A percentile compares a stretch with the other conserved stretches of the same genome.
phyloP scores from a whole-genome alignment of 345 rosid genomes.

The Dipteronia sinensis region DNA sequence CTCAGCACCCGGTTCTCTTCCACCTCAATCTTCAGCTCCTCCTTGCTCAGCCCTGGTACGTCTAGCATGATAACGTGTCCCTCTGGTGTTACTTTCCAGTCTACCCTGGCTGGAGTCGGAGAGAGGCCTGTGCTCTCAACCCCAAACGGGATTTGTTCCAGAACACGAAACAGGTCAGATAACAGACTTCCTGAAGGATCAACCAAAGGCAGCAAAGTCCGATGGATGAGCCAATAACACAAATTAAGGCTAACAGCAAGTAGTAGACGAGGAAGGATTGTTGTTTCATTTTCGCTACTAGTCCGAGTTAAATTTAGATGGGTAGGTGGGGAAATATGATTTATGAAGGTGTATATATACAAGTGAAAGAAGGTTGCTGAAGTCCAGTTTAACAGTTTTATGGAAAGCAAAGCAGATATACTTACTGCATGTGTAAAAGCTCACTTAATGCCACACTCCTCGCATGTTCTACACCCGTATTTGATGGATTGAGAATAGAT shows the following conservation, averaged over 20 bases:
- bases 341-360: constrained; percentile 1
- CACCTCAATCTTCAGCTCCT: constrained; percentile 78
- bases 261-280: neutral
- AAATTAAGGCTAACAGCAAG: constrained; percentile 19
- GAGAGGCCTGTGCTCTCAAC: constrained; percentile 45
- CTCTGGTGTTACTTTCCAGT: constrained; percentile 88
- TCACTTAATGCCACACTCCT: too few species aligned
- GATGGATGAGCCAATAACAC: constrained; percentile 26
- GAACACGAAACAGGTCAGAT: constrained; percentile 58
- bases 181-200: constrained; percentile 49
- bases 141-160: constrained; percentile 66
- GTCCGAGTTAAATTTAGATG: neutral
- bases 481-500: too few species aligned
- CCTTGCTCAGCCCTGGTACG: constrained; percentile 74
- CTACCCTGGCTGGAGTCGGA: constrained; percentile 52
- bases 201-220: constrained; percentile 43
- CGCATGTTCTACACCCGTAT: too few species aligned
- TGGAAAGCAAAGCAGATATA: too few species aligned
- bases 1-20: constrained; percentile 62
- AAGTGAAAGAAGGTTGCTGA: constrained; percentile 26
- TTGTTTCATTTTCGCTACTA: constrained; percentile 20
- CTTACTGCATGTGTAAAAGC: too few species aligned
- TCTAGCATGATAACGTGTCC: constrained; percentile 65
- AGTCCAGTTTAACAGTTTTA: too few species aligned
- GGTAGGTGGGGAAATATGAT: neutral